Conservation (phyloP, 2,329 filamentous ascomycete species). For the Epichloe coenophiala region DNA sequence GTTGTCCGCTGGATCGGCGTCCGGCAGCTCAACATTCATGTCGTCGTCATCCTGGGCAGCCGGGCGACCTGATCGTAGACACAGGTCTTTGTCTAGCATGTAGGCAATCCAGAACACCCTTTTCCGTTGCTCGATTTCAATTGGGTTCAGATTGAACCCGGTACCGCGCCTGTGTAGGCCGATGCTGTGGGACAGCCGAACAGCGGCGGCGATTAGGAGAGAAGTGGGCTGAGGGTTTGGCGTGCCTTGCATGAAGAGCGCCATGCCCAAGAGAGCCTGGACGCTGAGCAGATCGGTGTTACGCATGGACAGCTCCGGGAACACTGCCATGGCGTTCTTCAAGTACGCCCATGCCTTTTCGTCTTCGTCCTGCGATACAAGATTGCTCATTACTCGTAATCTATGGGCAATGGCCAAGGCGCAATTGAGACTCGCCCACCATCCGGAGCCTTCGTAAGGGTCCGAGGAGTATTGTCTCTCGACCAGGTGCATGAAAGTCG, state of each 20-base stretch:
- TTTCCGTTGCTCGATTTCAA: constrained; percentile 81
- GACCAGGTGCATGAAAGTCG: constrained; percentile 95
- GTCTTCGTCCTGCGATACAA: constrained; percentile 82
- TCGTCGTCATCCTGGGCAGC: constrained; percentile 51
- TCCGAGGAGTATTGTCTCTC: constrained; percentile 87
- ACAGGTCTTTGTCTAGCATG: constrained; percentile 51
- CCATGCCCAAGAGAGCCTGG: constrained; percentile 86
- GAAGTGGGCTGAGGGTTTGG: constrained; percentile 93
- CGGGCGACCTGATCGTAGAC: constrained; percentile 44
- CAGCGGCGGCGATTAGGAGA: constrained; percentile 79
- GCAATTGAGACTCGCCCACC: constrained; percentile 96
- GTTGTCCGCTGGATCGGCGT: constrained; percentile 79
- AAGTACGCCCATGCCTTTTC: constrained; percentile 90
- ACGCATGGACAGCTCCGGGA: constrained; percentile 85
- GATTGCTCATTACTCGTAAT: constrained; percentile 86
- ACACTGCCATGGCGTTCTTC: constrained; percentile 91
- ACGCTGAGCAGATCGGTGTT: constrained; percentile 93
- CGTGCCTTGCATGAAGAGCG: constrained; percentile 87
- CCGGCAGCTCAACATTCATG: constrained; percentile 93
- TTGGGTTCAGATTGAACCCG: constrained; percentile 82
- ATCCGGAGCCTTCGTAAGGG: constrained; percentile 87
- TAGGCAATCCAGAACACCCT: constrained; percentile 54
- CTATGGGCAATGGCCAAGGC: constrained; percentile 87
- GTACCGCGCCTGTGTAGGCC: constrained; percentile 88
- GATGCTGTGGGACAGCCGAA: constrained; percentile 83